Evolutionary conservation across 164 flowering plant species (phyloP).

Genomic region (Sextonia rubra): DNA sequence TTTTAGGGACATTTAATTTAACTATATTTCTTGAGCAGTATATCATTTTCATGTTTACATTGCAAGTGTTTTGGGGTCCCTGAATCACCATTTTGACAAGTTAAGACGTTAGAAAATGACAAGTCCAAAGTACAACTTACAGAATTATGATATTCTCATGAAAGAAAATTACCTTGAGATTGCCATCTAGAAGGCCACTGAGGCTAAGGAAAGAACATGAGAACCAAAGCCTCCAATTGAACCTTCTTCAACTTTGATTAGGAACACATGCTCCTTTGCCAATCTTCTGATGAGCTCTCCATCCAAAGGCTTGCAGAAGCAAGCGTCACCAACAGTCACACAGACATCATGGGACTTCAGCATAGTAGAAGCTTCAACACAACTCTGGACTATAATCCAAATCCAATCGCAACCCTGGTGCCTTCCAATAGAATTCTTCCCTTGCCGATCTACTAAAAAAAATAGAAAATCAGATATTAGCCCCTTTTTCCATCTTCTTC

Average conservation of each 20-base stretch:
- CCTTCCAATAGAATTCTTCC: slow-evolving; percentile 83
- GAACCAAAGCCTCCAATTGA: slow-evolving; percentile 91
- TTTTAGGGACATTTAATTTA: neutral
- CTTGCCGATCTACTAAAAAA: slow-evolving; percentile 61
- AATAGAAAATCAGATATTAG: neutral
- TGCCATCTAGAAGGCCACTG: slow-evolving; percentile 69
- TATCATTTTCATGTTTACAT: neutral
- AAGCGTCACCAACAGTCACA: slow-evolving; percentile 76
- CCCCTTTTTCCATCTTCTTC: neutral
- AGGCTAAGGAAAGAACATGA: slow-evolving; percentile 69
- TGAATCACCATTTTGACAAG: neutral
- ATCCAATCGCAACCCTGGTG: slow-evolving; percentile 72
- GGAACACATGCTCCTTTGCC: slow-evolving; percentile 68
- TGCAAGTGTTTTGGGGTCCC: neutral
- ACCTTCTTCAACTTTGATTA: slow-evolving; percentile 83
- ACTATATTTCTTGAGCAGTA: too few relatives aligned
- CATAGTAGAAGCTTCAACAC: slow-evolving; percentile 54
- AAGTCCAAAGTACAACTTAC: neutral
- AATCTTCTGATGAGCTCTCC: slow-evolving; percentile 55
- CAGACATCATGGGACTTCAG: slow-evolving; percentile 38
- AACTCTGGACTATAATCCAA: slow-evolving; percentile 68
- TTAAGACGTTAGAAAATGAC: neutral
- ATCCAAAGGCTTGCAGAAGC: slow-evolving; percentile 91
- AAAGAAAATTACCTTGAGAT: slow-evolving; percentile 55
- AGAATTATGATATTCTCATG: neutral